phyloP scores from a whole-genome alignment of 352 stramenopile genomes.

The Phytophthora cactorum region DNA sequence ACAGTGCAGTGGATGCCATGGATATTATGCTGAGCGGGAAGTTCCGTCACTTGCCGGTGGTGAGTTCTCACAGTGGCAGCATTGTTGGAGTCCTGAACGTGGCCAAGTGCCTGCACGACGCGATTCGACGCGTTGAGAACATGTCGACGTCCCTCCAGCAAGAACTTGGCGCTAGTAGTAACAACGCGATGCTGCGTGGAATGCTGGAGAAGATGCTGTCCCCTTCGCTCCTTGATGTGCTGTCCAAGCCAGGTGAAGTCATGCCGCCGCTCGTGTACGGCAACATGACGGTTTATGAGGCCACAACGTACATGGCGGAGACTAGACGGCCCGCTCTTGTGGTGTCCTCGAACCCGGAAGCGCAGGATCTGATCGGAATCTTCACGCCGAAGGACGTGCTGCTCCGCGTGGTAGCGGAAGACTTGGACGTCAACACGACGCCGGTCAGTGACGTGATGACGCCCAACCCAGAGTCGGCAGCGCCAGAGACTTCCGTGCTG shows the following conservation, averaged over 20 bases:
- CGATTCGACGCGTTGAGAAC: conserved; percentile 96
- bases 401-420: conserved; percentile 93
- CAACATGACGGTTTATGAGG: conserved; percentile 73
- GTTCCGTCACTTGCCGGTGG: conserved; percentile 98
- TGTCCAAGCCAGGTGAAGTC: conserved; percentile 67
- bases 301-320: conserved; percentile 79
- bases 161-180: conserved; percentile 64
- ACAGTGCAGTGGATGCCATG: conserved; percentile 83
- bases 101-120: conserved; percentile 98
- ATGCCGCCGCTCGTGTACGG: conserved; percentile 76
- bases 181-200: conserved; percentile 67
- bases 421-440: conserved; percentile 90
- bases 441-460: conserved; percentile 95
- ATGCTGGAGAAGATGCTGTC: conserved; percentile 92
- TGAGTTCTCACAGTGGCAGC: conserved; percentile 74
- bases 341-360: conserved; percentile 62
- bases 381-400: conserved; percentile 99
- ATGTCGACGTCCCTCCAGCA: conserved; percentile 83
- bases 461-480: conserved; percentile 93
- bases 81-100: conserved; percentile 98
- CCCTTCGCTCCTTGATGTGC: conserved; percentile 78
- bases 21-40: conserved; percentile 88
- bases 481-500: conserved; percentile 94
- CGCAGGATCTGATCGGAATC: conserved; percentile 92
- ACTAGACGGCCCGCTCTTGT: conserved; percentile 82